Evolutionary conservation across 2,329 filamentous ascomycete species (phyloP), one percentile per base, ranked within the genome.

Genomic region (Mycocentrospora acerina): DNA sequence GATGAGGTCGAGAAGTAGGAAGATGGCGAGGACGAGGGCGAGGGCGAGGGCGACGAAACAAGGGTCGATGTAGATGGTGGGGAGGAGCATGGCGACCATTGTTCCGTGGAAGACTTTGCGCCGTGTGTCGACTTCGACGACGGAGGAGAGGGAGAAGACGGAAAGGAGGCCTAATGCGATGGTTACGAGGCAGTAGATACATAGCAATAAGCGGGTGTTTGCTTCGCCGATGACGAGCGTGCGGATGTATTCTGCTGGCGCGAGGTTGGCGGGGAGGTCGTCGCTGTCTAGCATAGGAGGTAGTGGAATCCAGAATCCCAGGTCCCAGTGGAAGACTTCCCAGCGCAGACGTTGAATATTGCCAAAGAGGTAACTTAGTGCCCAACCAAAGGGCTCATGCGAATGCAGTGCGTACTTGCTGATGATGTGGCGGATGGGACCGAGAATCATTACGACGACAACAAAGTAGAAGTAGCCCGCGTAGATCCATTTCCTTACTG

Each of bases 71-170:
- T 83, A 96, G 2, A 85, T 87, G 1, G 88, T 82, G 0, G 93
- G 90, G 2, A 97, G 76, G 39, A 98, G 84, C 88, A 98, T 96
- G 39, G 83, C 82, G 7, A 97, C 91, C 86, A 97, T 97, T 78
- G 91, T 95, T 53, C 94, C 94, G 67, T 98, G 93, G 66, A 98
- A 98, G 16, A 97, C 88, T 68, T 98, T 98, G 34, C 93, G 83
- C 33, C 93, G 81, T 1, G 93, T 98, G 69, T 98, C 93, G 31
- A 98, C 91, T 68, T 96, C 90, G 51, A 87, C 90, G 33, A 88
- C 74, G 3, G 82, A 74, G 27, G 85, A 87, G 25, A 95, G 78
- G 28, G 77, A 80, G 35, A 93, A 80, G 7, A 96, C 88, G 4
- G 87, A 75, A 8, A 82, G 70, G 24, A 97, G 76, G 1, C 91